phyloP scores from a whole-genome alignment of 768 basidiomycete genomes.

The Strobilomyces dryophilus region DNA sequence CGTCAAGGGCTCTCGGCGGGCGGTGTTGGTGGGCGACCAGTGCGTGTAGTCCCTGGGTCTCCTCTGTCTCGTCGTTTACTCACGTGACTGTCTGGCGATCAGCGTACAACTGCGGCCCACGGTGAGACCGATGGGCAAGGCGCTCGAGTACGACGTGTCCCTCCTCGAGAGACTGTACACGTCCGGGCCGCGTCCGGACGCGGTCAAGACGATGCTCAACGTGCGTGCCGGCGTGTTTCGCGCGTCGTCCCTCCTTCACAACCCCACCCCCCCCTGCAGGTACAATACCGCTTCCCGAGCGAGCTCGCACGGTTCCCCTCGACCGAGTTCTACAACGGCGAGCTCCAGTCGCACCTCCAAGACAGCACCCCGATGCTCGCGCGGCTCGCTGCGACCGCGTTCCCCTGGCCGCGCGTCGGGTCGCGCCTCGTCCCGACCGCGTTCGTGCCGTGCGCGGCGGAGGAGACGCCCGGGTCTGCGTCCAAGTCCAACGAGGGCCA shows the following conservation, averaged over 20 bases:
- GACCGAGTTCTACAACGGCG: conserved; percentile 55
- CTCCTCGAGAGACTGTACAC: conserved; percentile 59
- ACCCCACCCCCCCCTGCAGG: conserved; percentile 20
- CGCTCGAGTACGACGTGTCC: conserved; percentile 55
- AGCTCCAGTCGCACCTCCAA: conserved; percentile 44
- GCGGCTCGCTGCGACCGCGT: conserved; percentile 37
- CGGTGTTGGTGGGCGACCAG: conserved; percentile 69
- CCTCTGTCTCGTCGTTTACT: too few relatives aligned
- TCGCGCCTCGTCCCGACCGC: conserved; percentile 44
- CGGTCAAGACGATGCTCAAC: conserved; percentile 60
- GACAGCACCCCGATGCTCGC: conserved; percentile 35
- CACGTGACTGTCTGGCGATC: not conserved
- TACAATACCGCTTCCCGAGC: conserved; percentile 62
- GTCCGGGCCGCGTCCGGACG: conserved; percentile 25
- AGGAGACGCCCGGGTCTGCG: conserved; percentile 54
- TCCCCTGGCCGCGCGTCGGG: conserved; percentile 52
- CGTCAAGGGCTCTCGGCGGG: conserved; percentile 56
- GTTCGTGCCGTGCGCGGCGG: conserved; percentile 52
- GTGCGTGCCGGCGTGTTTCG: conserved; percentile 22
- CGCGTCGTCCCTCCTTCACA: too few relatives aligned
- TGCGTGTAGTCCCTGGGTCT: conserved; percentile 30
- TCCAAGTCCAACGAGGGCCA: conserved; percentile 65
- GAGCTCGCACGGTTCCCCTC: conserved; percentile 61
- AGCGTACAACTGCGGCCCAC: conserved; percentile 69
- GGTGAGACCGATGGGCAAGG: conserved; percentile 54